Percentiles rank a stretch among this genome's conserved stretches.
phyloP scores from a whole-genome alignment of 495 filamentous ascomycete genomes.

The Astrocystis sublimbata region DNA sequence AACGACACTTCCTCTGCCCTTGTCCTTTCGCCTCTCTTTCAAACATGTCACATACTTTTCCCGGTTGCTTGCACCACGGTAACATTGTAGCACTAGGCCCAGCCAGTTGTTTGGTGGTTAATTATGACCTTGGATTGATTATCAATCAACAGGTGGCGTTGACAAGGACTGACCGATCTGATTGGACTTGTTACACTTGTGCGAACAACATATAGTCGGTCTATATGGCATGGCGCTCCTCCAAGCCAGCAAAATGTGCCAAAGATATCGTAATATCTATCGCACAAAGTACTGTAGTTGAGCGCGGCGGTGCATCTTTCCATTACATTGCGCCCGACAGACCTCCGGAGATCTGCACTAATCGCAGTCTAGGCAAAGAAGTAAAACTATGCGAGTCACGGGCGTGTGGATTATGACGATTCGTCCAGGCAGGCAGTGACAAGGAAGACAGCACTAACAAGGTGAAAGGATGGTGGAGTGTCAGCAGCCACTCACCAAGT shows the following conservation, averaged over 20 bases:
- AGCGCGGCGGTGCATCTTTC: conserved; percentile 3
- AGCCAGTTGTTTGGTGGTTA: background rate
- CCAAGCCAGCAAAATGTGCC: too few relatives aligned
- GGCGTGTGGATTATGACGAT: conserved; percentile 40
- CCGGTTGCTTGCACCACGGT: background rate
- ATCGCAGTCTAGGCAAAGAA: conserved; percentile 20
- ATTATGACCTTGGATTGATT: background rate
- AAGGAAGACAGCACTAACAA: conserved; percentile 25
- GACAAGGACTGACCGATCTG: background rate
- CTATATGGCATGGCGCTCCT: too few relatives aligned
- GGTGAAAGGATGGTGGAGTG: conserved; percentile 29
- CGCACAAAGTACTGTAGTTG: too few relatives aligned
- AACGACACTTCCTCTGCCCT: background rate
- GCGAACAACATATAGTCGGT: background rate
- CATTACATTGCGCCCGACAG: conserved; percentile 24
- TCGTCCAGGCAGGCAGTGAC: conserved; percentile 31
- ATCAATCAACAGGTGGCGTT: too few relatives aligned
- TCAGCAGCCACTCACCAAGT: conserved; percentile 29
- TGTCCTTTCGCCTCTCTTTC: too few relatives aligned
- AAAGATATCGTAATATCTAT: too few relatives aligned
- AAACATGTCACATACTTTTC: background rate
- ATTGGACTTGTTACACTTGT: background rate
- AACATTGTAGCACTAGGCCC: background rate
- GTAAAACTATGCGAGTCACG: conserved; percentile 42
- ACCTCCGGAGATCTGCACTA: conserved; percentile 20